These are phyloP conservation scores for Fraxinus xanthoxyloides DNA, from an alignment of 305 asterid species.

Conservation along the genomic window DNA sequence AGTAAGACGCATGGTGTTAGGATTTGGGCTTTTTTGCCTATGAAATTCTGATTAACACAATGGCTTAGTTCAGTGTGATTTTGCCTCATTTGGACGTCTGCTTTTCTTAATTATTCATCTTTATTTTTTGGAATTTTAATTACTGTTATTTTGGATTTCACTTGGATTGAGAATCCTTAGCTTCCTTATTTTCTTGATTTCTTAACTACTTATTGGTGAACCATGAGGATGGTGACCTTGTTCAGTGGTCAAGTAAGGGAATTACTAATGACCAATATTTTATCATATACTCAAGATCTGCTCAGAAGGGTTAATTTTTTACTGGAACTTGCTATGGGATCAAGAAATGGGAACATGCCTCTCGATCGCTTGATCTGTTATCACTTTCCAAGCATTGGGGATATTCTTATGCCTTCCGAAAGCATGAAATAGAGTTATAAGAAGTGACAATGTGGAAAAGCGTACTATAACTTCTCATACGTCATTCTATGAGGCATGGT, in stretches of 20 bases:
- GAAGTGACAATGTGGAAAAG: slow-evolving; percentile 7
- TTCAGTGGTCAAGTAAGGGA: slow-evolving; percentile 3
- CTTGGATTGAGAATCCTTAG: not conserved
- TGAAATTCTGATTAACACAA: not conserved
- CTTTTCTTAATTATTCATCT: not conserved
- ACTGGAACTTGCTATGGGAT: not conserved
- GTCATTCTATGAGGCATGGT: not conserved
- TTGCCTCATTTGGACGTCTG: not conserved
- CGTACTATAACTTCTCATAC: not conserved
- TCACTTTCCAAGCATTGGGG: slow-evolving; percentile 5
- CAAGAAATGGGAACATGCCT: not conserved
- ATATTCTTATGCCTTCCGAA: not conserved
- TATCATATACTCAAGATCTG: slow-evolving; percentile 1
- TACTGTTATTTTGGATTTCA: not conserved
- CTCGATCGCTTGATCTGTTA: not conserved
- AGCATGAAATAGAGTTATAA: not conserved
- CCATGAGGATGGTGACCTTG: not conserved
- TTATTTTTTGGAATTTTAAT: not conserved
- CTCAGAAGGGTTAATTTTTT: not conserved
- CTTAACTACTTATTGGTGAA: not conserved
- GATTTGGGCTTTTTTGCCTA: not conserved
- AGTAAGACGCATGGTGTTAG: not conserved
- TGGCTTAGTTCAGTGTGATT: slow-evolving; percentile 6
- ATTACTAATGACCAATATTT: not conserved
- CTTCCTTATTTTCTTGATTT: not conserved